Conservation (phyloP, 768 basidiomycete species). For the Collybia mongolica region DNA sequence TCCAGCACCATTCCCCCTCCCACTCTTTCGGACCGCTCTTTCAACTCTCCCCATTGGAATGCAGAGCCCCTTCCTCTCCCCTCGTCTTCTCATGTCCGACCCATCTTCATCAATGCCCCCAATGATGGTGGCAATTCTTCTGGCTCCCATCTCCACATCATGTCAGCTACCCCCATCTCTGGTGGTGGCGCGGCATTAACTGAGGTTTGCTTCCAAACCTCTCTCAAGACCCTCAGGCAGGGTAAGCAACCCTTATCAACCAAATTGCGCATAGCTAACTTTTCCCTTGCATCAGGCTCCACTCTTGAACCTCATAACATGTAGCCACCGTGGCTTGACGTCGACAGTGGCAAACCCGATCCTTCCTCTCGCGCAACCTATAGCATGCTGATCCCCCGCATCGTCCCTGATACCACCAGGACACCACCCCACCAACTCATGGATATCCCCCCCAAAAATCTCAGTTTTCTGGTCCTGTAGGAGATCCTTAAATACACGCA, state of each 20-base stretch:
- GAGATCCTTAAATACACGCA: too few relatives aligned
- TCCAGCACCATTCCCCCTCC: conserved; percentile 46
- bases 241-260: neutral
- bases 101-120: conserved; percentile 57
- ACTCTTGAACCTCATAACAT: too few relatives aligned
- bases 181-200: conserved; percentile 44
- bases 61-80: conserved; percentile 53
- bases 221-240: conserved; percentile 26
- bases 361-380: conserved; percentile 19
- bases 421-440: too few relatives aligned
- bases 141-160: conserved; percentile 72
- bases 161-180: conserved; percentile 79
- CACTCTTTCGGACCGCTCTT: conserved; percentile 60
- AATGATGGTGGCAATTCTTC: conserved; percentile 49
- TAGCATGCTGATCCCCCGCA: too few relatives aligned
- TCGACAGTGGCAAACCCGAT: conserved; percentile 5
- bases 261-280: neutral
- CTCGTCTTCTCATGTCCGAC: conserved; percentile 55
- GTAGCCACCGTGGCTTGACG: conserved; percentile 10
- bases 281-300: neutral
- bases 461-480: too few relatives aligned
- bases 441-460: too few relatives aligned
- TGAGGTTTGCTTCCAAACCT: conserved; percentile 48
- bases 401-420: too few relatives aligned
- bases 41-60: conserved; percentile 64